Conservation (phyloP, 2,329 filamentous ascomycete species). For the Neonectria hederae region DNA sequence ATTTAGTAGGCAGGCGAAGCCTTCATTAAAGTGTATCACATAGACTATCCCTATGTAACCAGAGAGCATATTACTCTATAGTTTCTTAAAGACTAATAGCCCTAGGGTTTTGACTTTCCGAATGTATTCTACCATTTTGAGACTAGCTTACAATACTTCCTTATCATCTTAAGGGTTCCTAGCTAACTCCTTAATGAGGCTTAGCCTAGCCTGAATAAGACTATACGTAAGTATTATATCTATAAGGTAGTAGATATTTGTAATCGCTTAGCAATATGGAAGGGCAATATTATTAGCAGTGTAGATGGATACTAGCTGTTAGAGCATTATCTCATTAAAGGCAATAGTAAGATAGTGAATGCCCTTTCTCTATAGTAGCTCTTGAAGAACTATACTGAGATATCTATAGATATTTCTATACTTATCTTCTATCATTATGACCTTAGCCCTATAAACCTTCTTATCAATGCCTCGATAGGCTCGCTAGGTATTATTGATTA, state of each 20-base stretch:
- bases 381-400: slow-evolving; percentile 22
- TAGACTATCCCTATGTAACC: slow-evolving; percentile 18
- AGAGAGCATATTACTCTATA: slow-evolving; percentile 31
- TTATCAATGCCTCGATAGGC: slow-evolving; percentile 22
- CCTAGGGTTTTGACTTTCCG: slow-evolving; percentile 27
- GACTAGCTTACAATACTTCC: slow-evolving; percentile 36
- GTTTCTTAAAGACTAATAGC: slow-evolving; percentile 16
- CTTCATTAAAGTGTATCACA: slow-evolving; percentile 29
- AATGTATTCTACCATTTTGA: slow-evolving; percentile 35
- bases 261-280: slow-evolving; percentile 19
- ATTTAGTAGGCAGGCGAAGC: slow-evolving; percentile 34
- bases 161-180: slow-evolving; percentile 39
- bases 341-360: slow-evolving; percentile 18
- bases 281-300: slow-evolving; percentile 20
- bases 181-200: slow-evolving; percentile 39
- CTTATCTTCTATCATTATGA: slow-evolving; percentile 35
- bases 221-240: slow-evolving; percentile 35
- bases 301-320: slow-evolving; percentile 23
- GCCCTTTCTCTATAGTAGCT: slow-evolving; percentile 26
- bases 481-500: slow-evolving; percentile 32
- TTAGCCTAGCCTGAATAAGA: slow-evolving; percentile 40
- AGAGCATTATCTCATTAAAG: slow-evolving; percentile 23
- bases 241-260: slow-evolving; percentile 28
- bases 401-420: slow-evolving; percentile 31
- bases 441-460: slow-evolving; percentile 24